Evolutionary conservation across 1,139 yeast genomes (phyloP).

Genomic region (Taphrina communis): DNA sequence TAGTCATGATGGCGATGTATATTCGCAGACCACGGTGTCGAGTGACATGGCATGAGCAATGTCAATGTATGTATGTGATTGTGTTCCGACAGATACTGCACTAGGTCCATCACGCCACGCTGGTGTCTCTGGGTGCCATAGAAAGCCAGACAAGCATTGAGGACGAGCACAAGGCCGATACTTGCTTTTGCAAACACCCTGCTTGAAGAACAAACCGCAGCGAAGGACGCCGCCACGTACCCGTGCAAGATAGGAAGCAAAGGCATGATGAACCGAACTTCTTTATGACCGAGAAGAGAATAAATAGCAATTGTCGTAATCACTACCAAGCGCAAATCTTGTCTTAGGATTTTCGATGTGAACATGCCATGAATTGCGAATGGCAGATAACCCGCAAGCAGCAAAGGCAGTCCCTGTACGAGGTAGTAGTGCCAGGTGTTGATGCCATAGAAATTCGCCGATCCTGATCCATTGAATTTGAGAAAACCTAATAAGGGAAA

Average conservation of each 20-base stretch:
- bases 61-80: slow-evolving; percentile 61
- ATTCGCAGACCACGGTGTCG: slow-evolving; percentile 93
- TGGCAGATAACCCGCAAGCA: slow-evolving; percentile 72
- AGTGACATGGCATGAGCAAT: slow-evolving; percentile 92
- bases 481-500: slow-evolving; percentile 74
- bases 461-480: slow-evolving; percentile 73
- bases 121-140: slow-evolving; percentile 75
- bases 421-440: slow-evolving; percentile 88
- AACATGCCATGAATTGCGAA: slow-evolving; percentile 58
- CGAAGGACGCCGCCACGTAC: slow-evolving; percentile 51
- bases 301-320: slow-evolving; percentile 60
- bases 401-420: slow-evolving; percentile 78
- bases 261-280: slow-evolving; percentile 87
- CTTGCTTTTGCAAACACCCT: not conserved
- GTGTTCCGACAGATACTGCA: slow-evolving; percentile 59
- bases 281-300: slow-evolving; percentile 80
- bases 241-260: slow-evolving; percentile 73
- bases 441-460: slow-evolving; percentile 83
- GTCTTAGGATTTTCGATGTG: slow-evolving; percentile 41
- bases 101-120: slow-evolving; percentile 78
- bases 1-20: slow-evolving; percentile 60
- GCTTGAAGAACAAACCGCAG: slow-evolving; percentile 18
- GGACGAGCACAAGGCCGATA: slow-evolving; percentile 31
- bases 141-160: slow-evolving; percentile 58
- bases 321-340: slow-evolving; percentile 51